phyloP scores from a whole-genome alignment of 1,139 yeast species.

The Diutina sp. region DNA sequence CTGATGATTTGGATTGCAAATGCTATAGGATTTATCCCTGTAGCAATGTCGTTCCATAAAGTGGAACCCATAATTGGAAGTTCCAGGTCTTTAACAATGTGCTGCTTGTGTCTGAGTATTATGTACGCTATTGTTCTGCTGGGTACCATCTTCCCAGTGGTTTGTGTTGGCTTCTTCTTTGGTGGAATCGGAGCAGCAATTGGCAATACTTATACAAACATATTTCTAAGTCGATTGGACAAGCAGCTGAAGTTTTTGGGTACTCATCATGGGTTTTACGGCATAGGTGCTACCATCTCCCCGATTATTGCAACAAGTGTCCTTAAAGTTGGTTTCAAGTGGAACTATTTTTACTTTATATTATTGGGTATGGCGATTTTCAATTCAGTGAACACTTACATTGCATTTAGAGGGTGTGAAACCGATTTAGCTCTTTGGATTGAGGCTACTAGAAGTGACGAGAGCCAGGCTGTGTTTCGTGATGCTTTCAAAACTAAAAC shows the following conservation, averaged over 20 bases:
- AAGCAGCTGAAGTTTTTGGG: conserved; percentile 39
- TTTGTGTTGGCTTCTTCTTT: conserved; percentile 40
- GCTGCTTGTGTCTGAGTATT: conserved; percentile 18
- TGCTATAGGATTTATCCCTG: conserved; percentile 25
- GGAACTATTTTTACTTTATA: conserved; percentile 44
- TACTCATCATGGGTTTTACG: conserved; percentile 45
- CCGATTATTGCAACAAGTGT: conserved; percentile 48
- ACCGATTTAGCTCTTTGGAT: conserved; percentile 26
- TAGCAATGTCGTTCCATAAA: conserved; percentile 21
- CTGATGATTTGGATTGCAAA: conserved; percentile 32
- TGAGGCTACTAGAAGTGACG: conserved; percentile 6
- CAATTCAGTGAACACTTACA: conserved; percentile 14
- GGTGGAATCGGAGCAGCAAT: conserved; percentile 51
- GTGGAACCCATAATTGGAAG: conserved; percentile 28
- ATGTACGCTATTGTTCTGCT: conserved; percentile 31
- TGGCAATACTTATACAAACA: conserved; percentile 43
- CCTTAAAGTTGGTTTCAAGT: conserved; percentile 29
- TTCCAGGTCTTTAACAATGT: conserved; percentile 21
- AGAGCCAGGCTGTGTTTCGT: not conserved
- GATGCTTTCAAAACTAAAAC: conserved; percentile 22
- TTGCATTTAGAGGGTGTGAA: conserved; percentile 31
- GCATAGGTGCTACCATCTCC: conserved; percentile 49
- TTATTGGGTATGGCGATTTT: conserved; percentile 25
- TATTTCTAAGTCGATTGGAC: conserved; percentile 39
- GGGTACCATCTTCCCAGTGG: conserved; percentile 23